A percentile compares a stretch with the other conserved stretches of the same genome.
Conservation (phyloP, 345 rosid genomes). For the Erodium maritimum region DNA sequence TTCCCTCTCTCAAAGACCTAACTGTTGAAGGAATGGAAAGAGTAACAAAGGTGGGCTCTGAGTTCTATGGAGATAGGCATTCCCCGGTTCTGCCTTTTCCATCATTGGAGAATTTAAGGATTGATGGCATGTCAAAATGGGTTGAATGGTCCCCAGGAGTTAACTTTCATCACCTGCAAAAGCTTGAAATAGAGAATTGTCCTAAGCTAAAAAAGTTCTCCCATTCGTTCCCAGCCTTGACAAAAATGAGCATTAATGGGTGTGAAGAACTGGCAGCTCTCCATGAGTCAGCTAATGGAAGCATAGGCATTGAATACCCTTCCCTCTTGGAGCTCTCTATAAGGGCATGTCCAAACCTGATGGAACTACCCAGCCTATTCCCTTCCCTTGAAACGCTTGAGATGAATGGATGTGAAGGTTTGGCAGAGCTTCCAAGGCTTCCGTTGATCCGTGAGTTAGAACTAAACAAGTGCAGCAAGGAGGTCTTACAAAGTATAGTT, state of each 20-base stretch:
- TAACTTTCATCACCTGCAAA: slow-evolving; percentile 6
- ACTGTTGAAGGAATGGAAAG: slow-evolving; percentile 14
- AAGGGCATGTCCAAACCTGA: neutral
- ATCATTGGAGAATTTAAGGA: slow-evolving; percentile 20
- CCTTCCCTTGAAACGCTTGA: neutral
- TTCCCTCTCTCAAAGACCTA: slow-evolving; percentile 28
- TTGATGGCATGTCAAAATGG: slow-evolving; percentile 10
- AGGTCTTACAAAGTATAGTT: neutral
- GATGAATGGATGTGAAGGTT: neutral
- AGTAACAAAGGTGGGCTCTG: slow-evolving; percentile 22
- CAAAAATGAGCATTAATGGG: neutral
- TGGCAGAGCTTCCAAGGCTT: neutral
- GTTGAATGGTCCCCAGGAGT: slow-evolving; percentile 3
- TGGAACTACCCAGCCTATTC: neutral
- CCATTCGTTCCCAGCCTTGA: neutral
- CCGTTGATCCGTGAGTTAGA: neutral
- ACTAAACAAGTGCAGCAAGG: neutral
- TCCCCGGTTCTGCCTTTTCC: slow-evolving; percentile 17
- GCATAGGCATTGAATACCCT: neutral
- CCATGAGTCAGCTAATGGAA: neutral
- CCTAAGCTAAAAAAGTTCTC: slow-evolving; percentile 1
- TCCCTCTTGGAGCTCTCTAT: neutral
- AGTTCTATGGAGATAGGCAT: slow-evolving; percentile 19
- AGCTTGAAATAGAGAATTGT: slow-evolving; percentile 9
- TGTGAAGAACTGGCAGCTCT: neutral